Conservation (phyloP, 176 grass and related monocot genomes). For the Oryza australiensis region DNA sequence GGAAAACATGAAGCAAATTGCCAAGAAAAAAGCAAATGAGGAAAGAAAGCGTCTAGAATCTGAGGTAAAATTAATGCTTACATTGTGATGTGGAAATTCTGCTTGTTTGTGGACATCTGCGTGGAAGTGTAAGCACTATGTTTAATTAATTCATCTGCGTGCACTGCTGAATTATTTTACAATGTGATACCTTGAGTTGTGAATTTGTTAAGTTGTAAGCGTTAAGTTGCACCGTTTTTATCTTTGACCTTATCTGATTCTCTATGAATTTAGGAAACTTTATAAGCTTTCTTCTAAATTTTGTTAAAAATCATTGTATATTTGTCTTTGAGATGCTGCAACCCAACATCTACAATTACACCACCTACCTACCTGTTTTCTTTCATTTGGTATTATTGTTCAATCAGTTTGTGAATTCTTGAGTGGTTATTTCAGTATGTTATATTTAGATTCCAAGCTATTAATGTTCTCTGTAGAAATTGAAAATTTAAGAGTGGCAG, state of each 20-base stretch:
- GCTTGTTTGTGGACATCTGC: background rate
- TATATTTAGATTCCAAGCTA: constrained; percentile 27
- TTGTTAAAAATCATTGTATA: background rate
- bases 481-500: background rate
- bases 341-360: constrained; percentile 1
- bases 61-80: constrained; percentile 55
- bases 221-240: background rate
- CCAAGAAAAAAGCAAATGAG: constrained; percentile 84
- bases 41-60: constrained; percentile 84
- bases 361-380: background rate
- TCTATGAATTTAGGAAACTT: background rate
- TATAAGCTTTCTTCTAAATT: background rate
- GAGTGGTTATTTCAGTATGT: background rate
- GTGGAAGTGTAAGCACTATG: background rate
- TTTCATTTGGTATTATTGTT: background rate
- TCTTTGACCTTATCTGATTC: background rate
- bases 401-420: constrained; percentile 6
- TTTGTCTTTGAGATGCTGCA: background rate
- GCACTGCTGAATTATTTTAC: background rate
- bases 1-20: constrained; percentile 90
- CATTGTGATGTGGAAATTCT: background rate
- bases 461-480: constrained; percentile 18
- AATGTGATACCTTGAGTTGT: constrained; percentile 5
- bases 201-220: background rate
- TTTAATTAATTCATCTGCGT: background rate